phyloP scores from a whole-genome alignment of 441 rosid species.

The Adansonia grandidieri region DNA sequence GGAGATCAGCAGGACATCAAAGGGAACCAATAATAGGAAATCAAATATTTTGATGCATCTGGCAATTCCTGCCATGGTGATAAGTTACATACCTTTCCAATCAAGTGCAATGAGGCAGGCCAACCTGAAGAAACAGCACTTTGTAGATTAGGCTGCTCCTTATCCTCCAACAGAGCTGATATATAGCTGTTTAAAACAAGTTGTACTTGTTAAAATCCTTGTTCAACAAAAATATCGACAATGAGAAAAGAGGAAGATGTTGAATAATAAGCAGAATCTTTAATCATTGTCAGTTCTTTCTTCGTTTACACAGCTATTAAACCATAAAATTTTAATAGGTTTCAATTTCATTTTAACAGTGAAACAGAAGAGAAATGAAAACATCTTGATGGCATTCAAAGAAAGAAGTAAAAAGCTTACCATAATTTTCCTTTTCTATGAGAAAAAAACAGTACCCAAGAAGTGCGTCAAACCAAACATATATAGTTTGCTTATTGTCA shows the following conservation, averaged over 20 bases:
- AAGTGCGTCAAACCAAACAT: constrained; percentile 98
- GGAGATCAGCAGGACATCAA: neutral
- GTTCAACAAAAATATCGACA: constrained; percentile 12
- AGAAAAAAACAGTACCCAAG: constrained; percentile 62
- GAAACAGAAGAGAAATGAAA: constrained; percentile 20
- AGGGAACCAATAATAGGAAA: neutral
- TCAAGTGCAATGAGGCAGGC: constrained; percentile 96
- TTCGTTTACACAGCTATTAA: neutral
- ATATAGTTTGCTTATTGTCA: constrained; percentile 85
- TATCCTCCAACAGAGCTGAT: constrained; percentile 75
- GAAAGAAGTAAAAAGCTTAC: constrained; percentile 4
- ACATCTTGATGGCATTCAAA: neutral
- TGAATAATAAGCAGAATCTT: neutral
- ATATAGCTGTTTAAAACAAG: constrained; percentile 61
- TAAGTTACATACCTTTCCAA: constrained; percentile 74
- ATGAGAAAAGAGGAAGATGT: constrained; percentile 9
- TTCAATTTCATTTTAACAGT: neutral
- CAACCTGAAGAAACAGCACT: constrained; percentile 79
- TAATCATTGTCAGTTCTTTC: neutral
- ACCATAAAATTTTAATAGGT: neutral
- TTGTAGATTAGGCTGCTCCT: constrained; percentile 58
- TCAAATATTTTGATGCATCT: neutral
- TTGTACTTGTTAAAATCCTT: constrained; percentile 1
- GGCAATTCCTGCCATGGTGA: neutral
- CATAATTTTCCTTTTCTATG: neutral